Conservation (phyloP, 2,329 filamentous ascomycete genomes). For the Ramichloridium luteum region DNA sequence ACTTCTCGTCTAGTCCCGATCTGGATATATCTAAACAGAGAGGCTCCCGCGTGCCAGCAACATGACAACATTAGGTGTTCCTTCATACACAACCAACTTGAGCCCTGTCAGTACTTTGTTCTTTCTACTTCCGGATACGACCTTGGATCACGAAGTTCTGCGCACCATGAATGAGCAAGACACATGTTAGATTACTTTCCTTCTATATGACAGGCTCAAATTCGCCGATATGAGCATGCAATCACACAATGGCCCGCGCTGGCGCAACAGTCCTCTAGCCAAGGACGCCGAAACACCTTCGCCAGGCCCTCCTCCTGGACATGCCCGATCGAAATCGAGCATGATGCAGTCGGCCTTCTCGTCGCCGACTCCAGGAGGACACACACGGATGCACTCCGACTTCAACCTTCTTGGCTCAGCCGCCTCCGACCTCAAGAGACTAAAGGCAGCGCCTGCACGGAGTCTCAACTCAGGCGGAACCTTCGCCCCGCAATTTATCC, state of each 20-base stretch:
- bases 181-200: no score
- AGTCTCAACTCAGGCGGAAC: constrained; percentile 60
- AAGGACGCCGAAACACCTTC: constrained; percentile 52
- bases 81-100: no score
- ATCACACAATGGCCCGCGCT: constrained; percentile 52
- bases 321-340: constrained; percentile 60
- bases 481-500: constrained; percentile 94
- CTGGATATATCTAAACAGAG: no score
- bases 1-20: no score
- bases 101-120: no score
- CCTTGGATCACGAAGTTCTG: no score
- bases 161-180: no score
- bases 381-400: constrained; percentile 59
- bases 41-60: no score
- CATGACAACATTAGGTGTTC: no score
- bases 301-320: constrained; percentile 40
- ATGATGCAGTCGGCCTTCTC: constrained; percentile 51
- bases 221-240: constrained; percentile 43
- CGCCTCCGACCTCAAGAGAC: constrained; percentile 22
- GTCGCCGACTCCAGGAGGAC: constrained; percentile 34
- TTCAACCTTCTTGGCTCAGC: constrained; percentile 26
- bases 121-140: no score
- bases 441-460: constrained; percentile 39
- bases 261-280: constrained; percentile 69
- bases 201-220: no score